phyloP scores from a whole-genome alignment of 768 basidiomycete species.

The Tylopilus subfusipes region DNA sequence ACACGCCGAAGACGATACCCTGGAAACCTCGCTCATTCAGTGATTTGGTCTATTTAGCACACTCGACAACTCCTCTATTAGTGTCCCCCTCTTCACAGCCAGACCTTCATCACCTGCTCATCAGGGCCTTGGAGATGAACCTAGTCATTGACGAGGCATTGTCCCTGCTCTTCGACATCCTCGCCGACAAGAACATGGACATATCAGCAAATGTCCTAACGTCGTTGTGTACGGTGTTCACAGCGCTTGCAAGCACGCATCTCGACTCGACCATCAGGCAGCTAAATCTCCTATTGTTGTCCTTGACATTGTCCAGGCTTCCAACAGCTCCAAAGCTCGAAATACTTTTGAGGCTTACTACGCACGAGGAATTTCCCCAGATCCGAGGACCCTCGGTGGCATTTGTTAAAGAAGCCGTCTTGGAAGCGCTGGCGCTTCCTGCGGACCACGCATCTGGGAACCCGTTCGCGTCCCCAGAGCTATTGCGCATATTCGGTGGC shows the following conservation, averaged over 20 bases:
- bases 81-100: slow-evolving; percentile 13
- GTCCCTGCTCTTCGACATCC: slow-evolving; percentile 45
- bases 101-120: slow-evolving; percentile 39
- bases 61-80: slow-evolving; percentile 12
- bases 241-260: slow-evolving; percentile 58
- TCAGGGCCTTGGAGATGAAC: slow-evolving; percentile 53
- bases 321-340: slow-evolving; percentile 50
- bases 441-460: slow-evolving; percentile 24
- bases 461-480: slow-evolving; percentile 51
- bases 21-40: slow-evolving; percentile 25
- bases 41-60: slow-evolving; percentile 27
- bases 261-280: slow-evolving; percentile 57
- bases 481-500: slow-evolving; percentile 58
- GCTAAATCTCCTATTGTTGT: slow-evolving; percentile 57
- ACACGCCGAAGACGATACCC: background rate
- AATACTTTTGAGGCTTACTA: slow-evolving; percentile 51
- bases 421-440: slow-evolving; percentile 45
- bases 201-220: slow-evolving; percentile 44
- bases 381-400: slow-evolving; percentile 69
- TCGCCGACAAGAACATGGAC: slow-evolving; percentile 11
- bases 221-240: slow-evolving; percentile 49
- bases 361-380: slow-evolving; percentile 51
- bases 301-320: slow-evolving; percentile 46
- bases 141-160: slow-evolving; percentile 56
- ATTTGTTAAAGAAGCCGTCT: slow-evolving; percentile 61